Percentiles rank a stretch among this genome's conserved stretches.
Conservation (phyloP, 139 green algal genomes). For the Mesotaenium endlicherianum region DNA sequence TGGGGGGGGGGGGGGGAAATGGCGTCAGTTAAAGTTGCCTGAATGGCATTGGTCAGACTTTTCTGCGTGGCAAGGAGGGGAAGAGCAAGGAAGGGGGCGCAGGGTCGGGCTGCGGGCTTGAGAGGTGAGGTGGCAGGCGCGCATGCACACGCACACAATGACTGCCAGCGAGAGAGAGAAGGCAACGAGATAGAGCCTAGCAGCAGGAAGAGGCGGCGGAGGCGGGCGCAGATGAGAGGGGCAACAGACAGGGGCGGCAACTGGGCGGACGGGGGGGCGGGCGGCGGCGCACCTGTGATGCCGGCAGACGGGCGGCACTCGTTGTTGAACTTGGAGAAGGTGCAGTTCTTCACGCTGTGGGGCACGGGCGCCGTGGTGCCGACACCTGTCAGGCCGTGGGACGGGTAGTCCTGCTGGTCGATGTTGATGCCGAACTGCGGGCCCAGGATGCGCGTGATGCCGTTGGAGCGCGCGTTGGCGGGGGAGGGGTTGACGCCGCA, state of each 20-base stretch:
- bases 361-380: background rate
- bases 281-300: background rate
- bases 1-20: background rate
- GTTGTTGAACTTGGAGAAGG: conserved; percentile 14
- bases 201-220: too few relatives aligned
- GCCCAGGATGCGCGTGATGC: background rate
- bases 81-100: background rate
- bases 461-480: background rate
- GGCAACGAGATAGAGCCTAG: background rate
- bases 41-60: too few relatives aligned
- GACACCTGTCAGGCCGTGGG: background rate
- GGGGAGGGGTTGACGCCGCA: background rate
- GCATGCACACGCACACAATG: background rate
- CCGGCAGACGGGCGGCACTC: conserved; percentile 1
- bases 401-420: conserved; percentile 11
- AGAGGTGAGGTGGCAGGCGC: background rate
- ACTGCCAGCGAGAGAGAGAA: background rate
- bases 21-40: too few relatives aligned
- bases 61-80: too few relatives aligned
- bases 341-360: conserved; percentile 1
- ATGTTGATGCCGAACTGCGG: conserved; percentile 24
- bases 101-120: background rate
- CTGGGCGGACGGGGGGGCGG: too few relatives aligned
- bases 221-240: too few relatives aligned
- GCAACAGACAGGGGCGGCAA: too few relatives aligned